Base-by-base conservation (phyloP, 306 rosid species). In the Alnus rubra region DNA sequence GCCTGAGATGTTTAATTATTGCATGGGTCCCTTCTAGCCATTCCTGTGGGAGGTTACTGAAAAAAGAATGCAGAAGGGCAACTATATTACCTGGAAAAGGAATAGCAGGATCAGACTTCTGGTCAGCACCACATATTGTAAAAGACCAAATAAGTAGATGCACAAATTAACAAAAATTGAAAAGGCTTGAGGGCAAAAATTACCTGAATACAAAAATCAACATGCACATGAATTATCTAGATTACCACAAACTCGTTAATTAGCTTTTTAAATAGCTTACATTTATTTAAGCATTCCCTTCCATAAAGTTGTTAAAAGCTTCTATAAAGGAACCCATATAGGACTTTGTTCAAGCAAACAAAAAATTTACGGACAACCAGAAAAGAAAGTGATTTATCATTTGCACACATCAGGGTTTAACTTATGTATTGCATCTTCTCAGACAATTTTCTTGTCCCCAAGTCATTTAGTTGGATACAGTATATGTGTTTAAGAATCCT, bases 21-120 rank as follows among this genome's bases (percentile, higher is more conserved):
- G 81, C 84, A 82, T 87, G 92, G 69, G 92, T 84, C 78, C 93
- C 97, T 88, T 95, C 98, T 48, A 93, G 87, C 99, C 98, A 95
- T 87, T 93, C 98, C 75, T 89, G 96, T 73, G 99, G 97, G 70
- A 95, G 97, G 84, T 93, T 95, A 88, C 97, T 90, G 82, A 95
- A 95, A 81, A 93, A 90, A 39, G 99, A 88, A 88, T 95, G 99
- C 51, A 95, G 99, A 78, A 95, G 90, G 19, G 99, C 94, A 83
- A 95, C 97, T 71, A 90, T 82, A 86, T 95, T 95, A 75, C 98
- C 98, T 92, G 88, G 30, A 70, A 71, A 80, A 71, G 64, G 59
- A 53, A 74, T 77, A 81, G 71, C 52, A 81, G 62, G 69, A 74
- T 53, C 49, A 54, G 63, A 55, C 78, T 77, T 79, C 68, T 63